These are phyloP conservation scores for Cercospora janseana DNA, from an alignment of 2,329 filamentous ascomycete genomes.

Conservation along the genomic window DNA sequence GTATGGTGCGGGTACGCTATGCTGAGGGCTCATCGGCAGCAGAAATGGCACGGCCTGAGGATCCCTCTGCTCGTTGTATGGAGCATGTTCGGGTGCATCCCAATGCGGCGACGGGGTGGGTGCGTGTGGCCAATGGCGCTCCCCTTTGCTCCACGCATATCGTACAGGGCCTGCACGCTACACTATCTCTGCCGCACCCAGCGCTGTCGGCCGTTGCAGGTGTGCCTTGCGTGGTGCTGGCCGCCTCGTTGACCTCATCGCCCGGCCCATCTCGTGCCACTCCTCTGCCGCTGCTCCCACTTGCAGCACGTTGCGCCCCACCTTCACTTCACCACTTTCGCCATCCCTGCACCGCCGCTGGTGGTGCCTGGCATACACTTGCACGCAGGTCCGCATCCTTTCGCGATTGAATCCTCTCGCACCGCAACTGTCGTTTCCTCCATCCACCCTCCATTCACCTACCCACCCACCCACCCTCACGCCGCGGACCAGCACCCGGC, in stretches of 20 bases:
- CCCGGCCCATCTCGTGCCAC: conserved; percentile 2
- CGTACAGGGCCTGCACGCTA: conserved; percentile 10
- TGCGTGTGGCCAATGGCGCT: conserved; percentile 4
- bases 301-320: conserved; percentile 23
- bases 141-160: neutral
- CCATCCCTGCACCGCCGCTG: conserved; percentile 14
- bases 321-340: conserved; percentile 12
- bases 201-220: conserved; percentile 13
- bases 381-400: conserved; percentile 10
- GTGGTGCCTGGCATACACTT: conserved; percentile 11
- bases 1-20: too few relatives aligned
- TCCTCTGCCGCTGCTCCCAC: conserved; percentile 19
- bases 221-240: conserved; percentile 17
- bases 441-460: neutral
- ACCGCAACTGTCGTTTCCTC: neutral
- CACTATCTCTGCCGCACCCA: conserved; percentile 20
- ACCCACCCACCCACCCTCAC: neutral
- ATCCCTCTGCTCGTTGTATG: conserved; percentile 5
- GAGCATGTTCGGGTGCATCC: conserved; percentile 5
- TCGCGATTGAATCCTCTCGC: too few relatives aligned
- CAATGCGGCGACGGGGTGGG: conserved; percentile 2
- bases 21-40: too few relatives aligned
- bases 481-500: conserved; percentile 10
- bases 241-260: neutral
- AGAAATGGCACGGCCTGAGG: too few relatives aligned